Evolutionary conservation across 169 alveolate species (phyloP), one percentile per base, ranked within the genome.

Genomic region (Condylostoma magnum): DNA sequence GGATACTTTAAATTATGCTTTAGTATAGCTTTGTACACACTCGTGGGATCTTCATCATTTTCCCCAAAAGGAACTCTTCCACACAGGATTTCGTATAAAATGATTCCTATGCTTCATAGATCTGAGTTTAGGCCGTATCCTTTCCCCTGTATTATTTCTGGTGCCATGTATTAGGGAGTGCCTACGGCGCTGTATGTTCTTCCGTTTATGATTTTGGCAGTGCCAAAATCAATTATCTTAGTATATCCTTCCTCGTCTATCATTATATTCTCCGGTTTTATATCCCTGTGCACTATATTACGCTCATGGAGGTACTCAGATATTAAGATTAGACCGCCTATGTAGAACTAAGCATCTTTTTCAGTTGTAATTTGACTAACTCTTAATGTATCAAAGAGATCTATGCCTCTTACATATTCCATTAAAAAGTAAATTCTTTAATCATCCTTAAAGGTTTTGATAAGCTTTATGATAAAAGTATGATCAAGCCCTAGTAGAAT

Each of bases 1-100:
- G 85, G 89, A 58, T 68, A 77, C n/a, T 53, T 50, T 5, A 82
- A 50, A 46, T 73, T 71, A 20, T 44, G 36, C 43, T 72, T 66
- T 2, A 82, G 60, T 15, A 83, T 80, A 20, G 58, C 73, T 60
- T 91, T 79, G 70, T 85, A 84, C 34, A 82, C 82, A 66, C 77
- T 74, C 58, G 69, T 79, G 8, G 89, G 94, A 53, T 83, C 81
- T 47, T 86, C 90, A 10, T 74, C 90, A 28, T 67, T 86, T 65
- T 80, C 83, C 22, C 92, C 95, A 67, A 86, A 92, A 33, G 95
- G 96, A 6, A 86, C 90, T 51, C 57, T 70, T 2, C 94, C 94
- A 48, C 91, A 83, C 63, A 92, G 38, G 47, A 92, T 85, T 68
- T 92, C 95, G 69, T 80, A 90, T 1, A 93, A 71, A 50, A 91